Conservation (phyloP, 768 basidiomycete genomes). For the Ramaria sp. region DNA sequence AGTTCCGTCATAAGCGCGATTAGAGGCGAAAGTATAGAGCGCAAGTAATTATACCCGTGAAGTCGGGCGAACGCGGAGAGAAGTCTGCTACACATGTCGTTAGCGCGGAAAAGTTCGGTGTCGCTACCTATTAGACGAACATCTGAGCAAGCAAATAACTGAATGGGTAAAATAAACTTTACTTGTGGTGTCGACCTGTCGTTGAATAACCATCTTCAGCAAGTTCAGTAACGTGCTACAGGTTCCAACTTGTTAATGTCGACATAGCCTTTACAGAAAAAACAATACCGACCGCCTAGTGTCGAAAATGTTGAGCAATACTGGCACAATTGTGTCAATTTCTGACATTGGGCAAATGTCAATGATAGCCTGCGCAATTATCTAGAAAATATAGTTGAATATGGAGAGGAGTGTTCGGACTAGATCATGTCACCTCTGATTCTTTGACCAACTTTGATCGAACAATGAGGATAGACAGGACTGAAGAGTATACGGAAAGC, state of each 20-base stretch:
- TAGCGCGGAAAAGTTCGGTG: slow-evolving; percentile 74
- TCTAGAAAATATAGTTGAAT: slow-evolving; percentile 24
- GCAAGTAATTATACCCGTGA: slow-evolving; percentile 90
- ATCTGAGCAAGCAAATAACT: neutral
- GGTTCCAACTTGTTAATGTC: neutral
- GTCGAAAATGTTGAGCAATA: slow-evolving; percentile 81
- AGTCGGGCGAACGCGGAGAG: slow-evolving; percentile 77
- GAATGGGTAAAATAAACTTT: slow-evolving; percentile 10
- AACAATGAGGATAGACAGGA: slow-evolving; percentile 10
- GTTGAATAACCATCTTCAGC: slow-evolving; percentile 75
- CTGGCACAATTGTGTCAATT: slow-evolving; percentile 63
- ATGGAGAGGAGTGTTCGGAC: neutral
- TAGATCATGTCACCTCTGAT: slow-evolving; percentile 40
- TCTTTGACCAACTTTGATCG: slow-evolving; percentile 53
- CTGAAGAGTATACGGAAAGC: slow-evolving; percentile 13
- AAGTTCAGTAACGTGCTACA: slow-evolving; percentile 41
- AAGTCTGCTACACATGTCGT: slow-evolving; percentile 80
- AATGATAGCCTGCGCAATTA: slow-evolving; percentile 74
- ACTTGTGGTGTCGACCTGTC: slow-evolving; percentile 76
- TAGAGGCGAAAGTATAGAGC: slow-evolving; percentile 65
- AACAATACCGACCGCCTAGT: slow-evolving; percentile 38
- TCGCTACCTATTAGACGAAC: slow-evolving; percentile 53
- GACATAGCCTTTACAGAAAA: neutral
- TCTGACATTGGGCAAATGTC: slow-evolving; percentile 74
- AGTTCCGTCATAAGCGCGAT: slow-evolving; percentile 63